These are phyloP conservation scores for Diaporthe capsici DNA, from an alignment of 2,329 filamentous ascomycete genomes.

Conservation along the genomic window DNA sequence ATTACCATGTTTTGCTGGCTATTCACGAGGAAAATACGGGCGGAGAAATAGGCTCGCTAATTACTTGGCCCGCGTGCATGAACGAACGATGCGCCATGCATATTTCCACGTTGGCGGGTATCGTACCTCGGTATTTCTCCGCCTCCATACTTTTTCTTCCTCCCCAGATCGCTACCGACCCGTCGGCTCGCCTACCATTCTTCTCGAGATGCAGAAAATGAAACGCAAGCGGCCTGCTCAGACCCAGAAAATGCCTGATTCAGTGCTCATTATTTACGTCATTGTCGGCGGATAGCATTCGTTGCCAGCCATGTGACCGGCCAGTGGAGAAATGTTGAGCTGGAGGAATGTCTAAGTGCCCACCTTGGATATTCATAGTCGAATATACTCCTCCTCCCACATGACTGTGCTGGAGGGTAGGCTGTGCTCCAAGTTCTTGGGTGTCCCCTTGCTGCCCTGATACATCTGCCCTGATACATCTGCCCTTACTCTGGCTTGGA, in stretches of 20 bases:
- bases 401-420: not conserved
- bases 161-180: constrained; percentile 7
- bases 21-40: not conserved
- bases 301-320: constrained; percentile 5
- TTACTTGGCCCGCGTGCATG: constrained; percentile 1
- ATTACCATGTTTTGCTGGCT: not conserved
- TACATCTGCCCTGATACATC: no score
- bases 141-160: not conserved
- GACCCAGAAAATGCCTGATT: constrained; percentile 16
- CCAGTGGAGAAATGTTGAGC: constrained; percentile 10
- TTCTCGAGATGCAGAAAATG: not conserved
- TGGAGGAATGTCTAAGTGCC: not conserved
- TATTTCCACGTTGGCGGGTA: no score
- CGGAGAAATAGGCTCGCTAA: constrained; percentile 21
- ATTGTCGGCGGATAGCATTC: constrained; percentile 16
- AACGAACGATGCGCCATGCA: not conserved
- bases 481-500: not conserved
- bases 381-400: not conserved
- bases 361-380: not conserved
- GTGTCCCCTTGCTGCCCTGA: not conserved
- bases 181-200: not conserved
- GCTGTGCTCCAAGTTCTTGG: not conserved
- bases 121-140: constrained; percentile 21
- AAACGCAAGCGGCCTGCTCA: not conserved
- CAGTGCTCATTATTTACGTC: not conserved